These are phyloP conservation scores for Emergomyces orientalis DNA, from an alignment of 2,329 filamentous ascomycete genomes.

Conservation along the genomic window DNA sequence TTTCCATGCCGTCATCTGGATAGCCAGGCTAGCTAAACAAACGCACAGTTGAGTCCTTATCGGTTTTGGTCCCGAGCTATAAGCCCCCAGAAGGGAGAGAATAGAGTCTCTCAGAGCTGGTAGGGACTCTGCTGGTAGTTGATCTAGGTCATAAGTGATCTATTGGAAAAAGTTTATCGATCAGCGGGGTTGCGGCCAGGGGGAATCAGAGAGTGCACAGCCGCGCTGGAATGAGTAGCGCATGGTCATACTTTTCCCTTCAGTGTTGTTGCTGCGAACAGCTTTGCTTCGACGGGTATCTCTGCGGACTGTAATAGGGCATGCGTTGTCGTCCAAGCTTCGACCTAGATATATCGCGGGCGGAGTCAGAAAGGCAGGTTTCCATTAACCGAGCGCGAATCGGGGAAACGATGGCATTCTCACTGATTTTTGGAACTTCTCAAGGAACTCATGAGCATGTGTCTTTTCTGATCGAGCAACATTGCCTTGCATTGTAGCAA, in stretches of 20 bases:
- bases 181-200: neutral
- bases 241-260: constrained; percentile 76
- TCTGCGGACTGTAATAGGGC: constrained; percentile 67
- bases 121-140: constrained; percentile 68
- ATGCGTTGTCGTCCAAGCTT: constrained; percentile 85
- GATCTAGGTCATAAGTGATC: constrained; percentile 94
- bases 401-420: constrained; percentile 23
- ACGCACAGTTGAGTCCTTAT: constrained; percentile 90
- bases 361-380: constrained; percentile 17
- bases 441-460: constrained; percentile 81
- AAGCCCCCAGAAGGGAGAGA: constrained; percentile 69
- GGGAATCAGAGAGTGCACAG: neutral
- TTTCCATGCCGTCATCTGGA: constrained; percentile 94
- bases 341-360: constrained; percentile 48
- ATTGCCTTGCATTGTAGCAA: constrained; percentile 82
- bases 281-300: constrained; percentile 71
- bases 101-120: constrained; percentile 73
- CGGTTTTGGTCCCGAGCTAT: constrained; percentile 68
- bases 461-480: constrained; percentile 74
- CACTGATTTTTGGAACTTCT: constrained; percentile 97
- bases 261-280: constrained; percentile 93
- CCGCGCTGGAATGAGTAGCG: constrained; percentile 3
- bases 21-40: constrained; percentile 85
- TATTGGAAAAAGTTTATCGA: constrained; percentile 32
- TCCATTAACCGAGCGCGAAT: neutral